These are phyloP conservation scores for Aspergillus transmontanensis DNA, from an alignment of 2,329 filamentous ascomycete species.

Conservation along the genomic window DNA sequence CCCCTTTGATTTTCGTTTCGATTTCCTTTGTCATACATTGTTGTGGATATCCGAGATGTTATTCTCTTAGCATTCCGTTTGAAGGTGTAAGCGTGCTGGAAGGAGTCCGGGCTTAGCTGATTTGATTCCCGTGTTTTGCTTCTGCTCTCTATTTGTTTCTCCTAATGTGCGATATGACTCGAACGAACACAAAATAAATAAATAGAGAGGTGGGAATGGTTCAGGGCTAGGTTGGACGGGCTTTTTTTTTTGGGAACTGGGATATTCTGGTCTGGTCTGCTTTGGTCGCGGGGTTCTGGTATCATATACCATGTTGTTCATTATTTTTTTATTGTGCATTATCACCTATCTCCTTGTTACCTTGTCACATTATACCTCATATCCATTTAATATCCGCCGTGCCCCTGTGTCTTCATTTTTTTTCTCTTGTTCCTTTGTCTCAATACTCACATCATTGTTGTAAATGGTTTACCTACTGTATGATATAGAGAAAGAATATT, in stretches of 20 bases:
- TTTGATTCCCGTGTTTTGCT: conserved; percentile 20
- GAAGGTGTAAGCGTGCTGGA: conserved; percentile 24
- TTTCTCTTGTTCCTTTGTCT: neutral
- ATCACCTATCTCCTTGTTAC: neutral
- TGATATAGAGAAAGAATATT: neutral
- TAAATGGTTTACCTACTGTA: conserved; percentile 9
- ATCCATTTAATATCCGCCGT: conserved; percentile 3
- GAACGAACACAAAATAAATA: conserved; percentile 27
- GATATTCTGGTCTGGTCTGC: conserved; percentile 18
- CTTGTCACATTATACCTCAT: conserved; percentile 4
- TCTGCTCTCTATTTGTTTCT: conserved; percentile 14
- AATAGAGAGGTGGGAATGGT: conserved; percentile 28
- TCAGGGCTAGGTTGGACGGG: conserved; percentile 25
- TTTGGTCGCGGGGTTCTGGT: conserved; percentile 9
- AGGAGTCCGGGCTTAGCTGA: conserved; percentile 28
- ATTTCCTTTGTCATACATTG: conserved; percentile 19
- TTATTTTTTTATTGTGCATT: conserved; percentile 10
- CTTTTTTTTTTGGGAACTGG: conserved; percentile 20
- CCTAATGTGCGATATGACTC: conserved; percentile 25
- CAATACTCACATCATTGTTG: neutral
- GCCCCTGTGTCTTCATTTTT: neutral
- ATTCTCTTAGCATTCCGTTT: conserved; percentile 26
- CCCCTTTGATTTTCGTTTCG: conserved; percentile 2
- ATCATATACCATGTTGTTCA: conserved; percentile 9
- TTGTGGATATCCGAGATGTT: conserved; percentile 22